Conservation (phyloP, 148 eudicot genomes). For the Fagopyrum esculentum region DNA sequence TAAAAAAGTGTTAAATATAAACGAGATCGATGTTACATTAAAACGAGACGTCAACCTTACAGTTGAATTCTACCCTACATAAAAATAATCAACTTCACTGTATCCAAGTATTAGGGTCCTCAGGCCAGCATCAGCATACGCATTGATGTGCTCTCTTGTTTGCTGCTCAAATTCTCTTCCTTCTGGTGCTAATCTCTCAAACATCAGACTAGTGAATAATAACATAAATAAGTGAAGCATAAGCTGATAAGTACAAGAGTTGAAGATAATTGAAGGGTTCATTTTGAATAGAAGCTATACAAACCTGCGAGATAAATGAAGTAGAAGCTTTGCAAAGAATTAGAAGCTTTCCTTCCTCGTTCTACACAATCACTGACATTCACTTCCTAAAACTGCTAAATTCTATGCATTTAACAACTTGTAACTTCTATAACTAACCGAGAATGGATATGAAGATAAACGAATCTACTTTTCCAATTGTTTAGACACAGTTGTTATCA, state of each 20-base stretch:
- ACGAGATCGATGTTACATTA: no score
- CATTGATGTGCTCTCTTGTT: slow-evolving; percentile 46
- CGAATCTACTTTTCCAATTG: neutral
- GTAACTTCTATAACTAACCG: slow-evolving; percentile 26
- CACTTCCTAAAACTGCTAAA: slow-evolving; percentile 69
- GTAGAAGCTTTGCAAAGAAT: slow-evolving; percentile 55
- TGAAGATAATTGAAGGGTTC: neutral
- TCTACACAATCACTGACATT: slow-evolving; percentile 52
- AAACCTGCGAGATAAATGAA: slow-evolving; percentile 33
- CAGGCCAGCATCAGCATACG: slow-evolving; percentile 58
- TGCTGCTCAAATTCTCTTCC: slow-evolving; percentile 40
- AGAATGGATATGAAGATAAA: neutral
- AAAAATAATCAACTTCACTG: slow-evolving; percentile 26
- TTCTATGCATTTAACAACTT: slow-evolving; percentile 39
- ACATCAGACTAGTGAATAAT: slow-evolving; percentile 39
- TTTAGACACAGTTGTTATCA: no score
- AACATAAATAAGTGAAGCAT: neutral
- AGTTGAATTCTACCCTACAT: no score
- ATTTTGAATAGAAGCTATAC: slow-evolving; percentile 14
- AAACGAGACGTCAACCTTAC: no score
- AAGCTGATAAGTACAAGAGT: neutral
- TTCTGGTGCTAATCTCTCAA: slow-evolving; percentile 43
- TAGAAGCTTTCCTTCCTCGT: slow-evolving; percentile 38
- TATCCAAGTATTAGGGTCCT: slow-evolving; percentile 60
- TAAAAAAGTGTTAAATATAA: no score